Base-by-base conservation (phyloP, 306 rosid species). In the Albizia julibrissin region DNA sequence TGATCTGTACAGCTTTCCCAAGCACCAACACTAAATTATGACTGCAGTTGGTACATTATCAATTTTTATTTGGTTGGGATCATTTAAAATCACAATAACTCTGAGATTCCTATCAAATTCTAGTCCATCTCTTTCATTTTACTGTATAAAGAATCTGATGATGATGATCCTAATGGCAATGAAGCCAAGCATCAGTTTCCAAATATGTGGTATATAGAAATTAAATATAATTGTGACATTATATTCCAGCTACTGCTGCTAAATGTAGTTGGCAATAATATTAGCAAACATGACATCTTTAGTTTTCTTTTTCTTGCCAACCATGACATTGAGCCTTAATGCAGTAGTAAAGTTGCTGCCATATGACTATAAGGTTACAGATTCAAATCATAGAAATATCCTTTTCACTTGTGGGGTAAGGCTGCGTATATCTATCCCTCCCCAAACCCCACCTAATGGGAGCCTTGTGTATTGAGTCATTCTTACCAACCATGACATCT, bases 141-240 rank as follows among this genome's bases (percentile, higher is more conserved):
- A 19, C 72, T 65, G 68, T 72, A 14, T 6, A 64, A 76, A 59
- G 43, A 66, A 64, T 80, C 27, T 31, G 37, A 44, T 22, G 15
- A 44, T 31, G 21, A 56, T 31, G 26, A 14, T 78, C 80, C 33
- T 27, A 19, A 4, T 2, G 18, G 1, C 16, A 2, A 12, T 58
- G 6, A 54, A 77, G 24, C 34, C 69, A 43, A 64, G n/a, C 73
- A n/a, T 69, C 39, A 69, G 26, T 40, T 69, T 11, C 72, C 12
- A 21, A 10, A 22, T 21, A 37, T 49, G 43, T 58, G 46, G 69
- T 47, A 37, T 54, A 59, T 54, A 59, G n/a, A 29, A 65, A 13
- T 16, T 64, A 59, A 85, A 75, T 40, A 75, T 33, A 75, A 74
- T 69, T 24, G 79, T 26, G 77, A 75, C 79, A n/a, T 47, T 0